Evolutionary conservation across 73 alveolate species (phyloP), one percentile per base, ranked within the genome.

Genomic region (Blepharisma japonicum): DNA sequence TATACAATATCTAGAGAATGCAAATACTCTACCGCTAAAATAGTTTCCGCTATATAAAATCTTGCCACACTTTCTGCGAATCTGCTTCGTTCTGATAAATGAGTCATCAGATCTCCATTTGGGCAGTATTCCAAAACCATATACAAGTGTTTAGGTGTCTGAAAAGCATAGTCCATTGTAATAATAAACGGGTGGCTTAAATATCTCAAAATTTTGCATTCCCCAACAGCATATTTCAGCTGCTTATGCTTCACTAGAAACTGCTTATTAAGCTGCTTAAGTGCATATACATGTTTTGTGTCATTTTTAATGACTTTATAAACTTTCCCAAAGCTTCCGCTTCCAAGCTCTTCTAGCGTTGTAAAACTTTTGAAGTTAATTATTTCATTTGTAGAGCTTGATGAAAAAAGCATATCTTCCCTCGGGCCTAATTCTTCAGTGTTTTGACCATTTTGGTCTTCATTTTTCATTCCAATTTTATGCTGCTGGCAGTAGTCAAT

Each of bases 271-370:
- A 95, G 92, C 68, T 78, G 92, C 87, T 94, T 95, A 85, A 95
- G 81, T 55, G 97, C 97, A 82, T 80, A 94, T 27, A 82, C 91
- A n/a, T 86, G 84, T 50, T 90, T 81, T 27, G 77, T 85, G 55
- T 91, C 96, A 61, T 87, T 94, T 81, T 90, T 82, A 66, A 78
- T 84, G 6, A 94, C 99, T 78, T 96, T 96, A 80, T 78, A 96
- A 9, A 90, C 98, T 84, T 90, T 94, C 32, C 99, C 99, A 84
- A 85, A 96, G 55, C 97, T 87, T 55, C 97, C 98, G 71, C 89
- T 77, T 45, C 96, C 94, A 46, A 90, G 87, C 51, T 89, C 87
- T 56, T 87, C 97, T 9, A 94, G 68, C 53, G 77, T 78, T 54
- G 66, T 70, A n/a, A 70, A 70, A 18, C 80, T 45, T 45, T 45